Evolutionary conservation across 1,284 basidiomycete species (phyloP).

Genomic region (Neolentinus lepideus): DNA sequence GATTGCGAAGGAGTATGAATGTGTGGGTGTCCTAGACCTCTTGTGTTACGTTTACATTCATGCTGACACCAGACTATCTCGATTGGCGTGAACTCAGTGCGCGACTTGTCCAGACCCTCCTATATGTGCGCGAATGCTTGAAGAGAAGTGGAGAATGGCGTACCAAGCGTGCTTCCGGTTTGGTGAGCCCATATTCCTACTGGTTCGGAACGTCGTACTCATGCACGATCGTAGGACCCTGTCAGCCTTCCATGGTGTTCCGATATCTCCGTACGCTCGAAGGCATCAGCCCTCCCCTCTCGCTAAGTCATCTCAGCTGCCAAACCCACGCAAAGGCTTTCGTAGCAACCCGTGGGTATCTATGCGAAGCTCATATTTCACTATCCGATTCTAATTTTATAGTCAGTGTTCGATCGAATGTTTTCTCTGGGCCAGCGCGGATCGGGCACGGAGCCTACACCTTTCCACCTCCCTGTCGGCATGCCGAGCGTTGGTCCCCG

Average conservation of each 20-base stretch:
- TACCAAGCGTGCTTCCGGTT: constrained; percentile 85
- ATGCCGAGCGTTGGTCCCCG: constrained; percentile 61
- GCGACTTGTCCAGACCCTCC: constrained; percentile 76
- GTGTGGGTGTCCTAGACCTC: constrained; percentile 52
- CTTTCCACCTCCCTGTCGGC: constrained; percentile 41
- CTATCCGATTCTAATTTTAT: constrained; percentile 3
- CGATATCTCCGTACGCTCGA: constrained; percentile 79
- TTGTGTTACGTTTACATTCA: background rate
- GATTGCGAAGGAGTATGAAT: constrained; percentile 87
- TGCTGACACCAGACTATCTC: background rate
- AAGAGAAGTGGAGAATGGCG: constrained; percentile 90
- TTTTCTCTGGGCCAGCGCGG: constrained; percentile 77
- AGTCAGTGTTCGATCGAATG: constrained; percentile 85
- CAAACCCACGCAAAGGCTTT: constrained; percentile 84
- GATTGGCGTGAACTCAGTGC: constrained; percentile 41
- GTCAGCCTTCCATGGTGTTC: constrained; percentile 87
- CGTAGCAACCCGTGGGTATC: constrained; percentile 64
- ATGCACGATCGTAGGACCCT: constrained; percentile 39
- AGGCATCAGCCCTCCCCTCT: constrained; percentile 74
- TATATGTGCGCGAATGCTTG: constrained; percentile 79
- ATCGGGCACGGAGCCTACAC: constrained; percentile 54
- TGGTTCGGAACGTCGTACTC: background rate
- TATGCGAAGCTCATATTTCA: background rate
- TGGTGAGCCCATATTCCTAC: constrained; percentile 36
- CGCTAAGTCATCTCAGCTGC: constrained; percentile 78